Conservation (phyloP, 2,329 filamentous ascomycete species). For the Phialocephala sp. region DNA sequence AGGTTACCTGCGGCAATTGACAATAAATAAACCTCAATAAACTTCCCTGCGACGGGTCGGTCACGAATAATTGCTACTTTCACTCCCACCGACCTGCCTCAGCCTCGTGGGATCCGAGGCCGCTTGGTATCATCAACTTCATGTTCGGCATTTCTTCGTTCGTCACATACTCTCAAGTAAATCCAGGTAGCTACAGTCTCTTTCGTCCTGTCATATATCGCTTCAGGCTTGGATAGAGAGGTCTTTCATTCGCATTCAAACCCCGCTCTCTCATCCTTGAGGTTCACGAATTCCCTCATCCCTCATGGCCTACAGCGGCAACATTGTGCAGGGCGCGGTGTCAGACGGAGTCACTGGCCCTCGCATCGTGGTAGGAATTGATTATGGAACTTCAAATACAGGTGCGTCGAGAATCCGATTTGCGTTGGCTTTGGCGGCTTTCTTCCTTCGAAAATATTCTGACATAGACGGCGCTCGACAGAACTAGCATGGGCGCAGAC, state of each 20-base stretch:
- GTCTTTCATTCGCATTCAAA: neutral
- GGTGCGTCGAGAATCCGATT: slow-evolving; percentile 5
- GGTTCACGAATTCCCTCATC: neutral
- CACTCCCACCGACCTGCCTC: neutral
- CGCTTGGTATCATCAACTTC: neutral
- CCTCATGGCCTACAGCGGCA: neutral
- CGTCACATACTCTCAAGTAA: neutral
- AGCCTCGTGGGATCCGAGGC: slow-evolving; percentile 5
- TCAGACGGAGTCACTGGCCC: slow-evolving; percentile 5
- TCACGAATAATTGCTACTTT: neutral
- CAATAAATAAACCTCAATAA: neutral
- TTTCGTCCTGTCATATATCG: neutral
- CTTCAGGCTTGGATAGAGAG: neutral
- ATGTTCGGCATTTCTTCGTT: neutral
- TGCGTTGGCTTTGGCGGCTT: neutral
- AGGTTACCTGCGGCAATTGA: neutral
- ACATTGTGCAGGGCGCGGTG: neutral
- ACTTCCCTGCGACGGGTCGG: neutral
- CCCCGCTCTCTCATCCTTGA: no score
- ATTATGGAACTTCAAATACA: slow-evolving; percentile 20
- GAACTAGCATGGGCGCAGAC: slow-evolving; percentile 16
- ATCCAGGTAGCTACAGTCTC: neutral
- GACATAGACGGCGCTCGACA: neutral
- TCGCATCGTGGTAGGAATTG: slow-evolving; percentile 18
- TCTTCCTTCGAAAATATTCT: neutral